These are phyloP conservation scores for Epichloe coenophiala DNA, from an alignment of 2,329 filamentous ascomycete species.

Conservation along the genomic window DNA sequence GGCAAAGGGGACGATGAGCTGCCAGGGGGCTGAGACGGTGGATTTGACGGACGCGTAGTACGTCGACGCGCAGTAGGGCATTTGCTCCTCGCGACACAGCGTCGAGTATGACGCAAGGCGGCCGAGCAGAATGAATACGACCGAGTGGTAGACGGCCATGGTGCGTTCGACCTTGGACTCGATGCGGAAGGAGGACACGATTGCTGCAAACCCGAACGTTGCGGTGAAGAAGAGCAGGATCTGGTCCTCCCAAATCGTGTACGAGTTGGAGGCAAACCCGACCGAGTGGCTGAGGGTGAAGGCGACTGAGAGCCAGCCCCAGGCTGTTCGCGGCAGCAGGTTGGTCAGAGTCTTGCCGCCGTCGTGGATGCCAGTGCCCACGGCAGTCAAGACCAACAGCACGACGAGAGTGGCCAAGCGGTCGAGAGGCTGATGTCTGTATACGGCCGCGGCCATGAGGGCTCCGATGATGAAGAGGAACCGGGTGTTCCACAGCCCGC, in stretches of 20 bases:
- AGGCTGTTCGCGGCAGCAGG: conserved; percentile 59
- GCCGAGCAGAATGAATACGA: conserved; percentile 67
- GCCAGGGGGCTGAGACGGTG: conserved; percentile 86
- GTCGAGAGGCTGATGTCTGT: conserved; percentile 19
- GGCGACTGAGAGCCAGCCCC: conserved; percentile 75
- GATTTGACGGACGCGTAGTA: conserved; percentile 89
- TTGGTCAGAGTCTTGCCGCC: conserved; percentile 31
- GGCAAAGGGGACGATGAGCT: conserved; percentile 67
- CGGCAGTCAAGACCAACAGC: conserved; percentile 26
- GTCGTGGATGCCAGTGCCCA: conserved; percentile 28
- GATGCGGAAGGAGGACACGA: conserved; percentile 63
- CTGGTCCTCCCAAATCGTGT: conserved; percentile 96
- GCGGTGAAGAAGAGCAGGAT: conserved; percentile 84
- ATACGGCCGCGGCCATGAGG: conserved; percentile 17
- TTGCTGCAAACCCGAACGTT: conserved; percentile 69
- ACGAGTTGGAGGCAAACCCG: conserved; percentile 94
- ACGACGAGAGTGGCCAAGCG: conserved; percentile 26
- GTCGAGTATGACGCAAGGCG: conserved; percentile 77
- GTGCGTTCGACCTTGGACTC: conserved; percentile 52
- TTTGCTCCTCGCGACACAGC: conserved; percentile 93
- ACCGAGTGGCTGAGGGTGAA: conserved; percentile 77
- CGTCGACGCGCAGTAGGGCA: conserved; percentile 89
- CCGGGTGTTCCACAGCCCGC: conserved; percentile 23
- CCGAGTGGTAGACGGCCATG: conserved; percentile 71
- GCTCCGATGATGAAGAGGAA: conserved; percentile 18